phyloP scores from a whole-genome alignment of 2,329 filamentous ascomycete genomes.

The Xylaria sp. region DNA sequence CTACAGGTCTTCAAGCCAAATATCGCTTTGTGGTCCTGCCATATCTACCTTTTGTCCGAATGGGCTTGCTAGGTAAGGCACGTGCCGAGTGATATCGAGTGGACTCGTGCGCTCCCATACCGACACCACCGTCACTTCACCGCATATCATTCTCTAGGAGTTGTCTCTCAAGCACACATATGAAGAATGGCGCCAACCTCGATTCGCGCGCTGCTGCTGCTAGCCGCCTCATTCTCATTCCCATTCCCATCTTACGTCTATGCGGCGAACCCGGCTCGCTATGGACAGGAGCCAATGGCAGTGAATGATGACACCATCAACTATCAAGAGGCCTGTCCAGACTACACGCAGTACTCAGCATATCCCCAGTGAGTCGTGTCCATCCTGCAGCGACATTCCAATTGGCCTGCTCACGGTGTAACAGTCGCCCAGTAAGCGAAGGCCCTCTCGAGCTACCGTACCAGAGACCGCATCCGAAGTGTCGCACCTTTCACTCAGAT shows the following conservation, averaged over 20 bases:
- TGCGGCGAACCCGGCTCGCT: conserved; percentile 38
- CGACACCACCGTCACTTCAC: conserved; percentile 12
- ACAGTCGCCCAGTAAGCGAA: conserved; percentile 79
- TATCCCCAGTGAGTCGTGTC: conserved; percentile 63
- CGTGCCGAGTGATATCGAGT: conserved; percentile 14
- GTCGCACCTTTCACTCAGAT: conserved; percentile 88
- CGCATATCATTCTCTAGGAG: neutral
- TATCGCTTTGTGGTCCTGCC: neutral
- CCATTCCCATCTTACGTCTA: conserved; percentile 30
- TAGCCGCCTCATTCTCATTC: conserved; percentile 36
- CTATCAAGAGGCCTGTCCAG: conserved; percentile 65
- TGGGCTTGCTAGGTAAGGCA: neutral
- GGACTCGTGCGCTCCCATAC: conserved; percentile 1
- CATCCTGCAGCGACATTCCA: neutral
- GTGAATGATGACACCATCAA: conserved; percentile 49
- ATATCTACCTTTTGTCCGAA: neutral
- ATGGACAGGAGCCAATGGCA: conserved; percentile 49
- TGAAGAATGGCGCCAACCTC: conserved; percentile 23
- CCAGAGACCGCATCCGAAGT: conserved; percentile 82
- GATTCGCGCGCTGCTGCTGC: conserved; percentile 28
- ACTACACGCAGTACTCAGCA: conserved; percentile 70
- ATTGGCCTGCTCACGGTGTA: conserved; percentile 37
- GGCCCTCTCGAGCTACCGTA: conserved; percentile 84
- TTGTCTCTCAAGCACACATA: neutral
- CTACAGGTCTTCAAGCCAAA: neutral